Conservation (phyloP, 2,329 filamentous ascomycete genomes). For the Corynespora cassiicola region DNA sequence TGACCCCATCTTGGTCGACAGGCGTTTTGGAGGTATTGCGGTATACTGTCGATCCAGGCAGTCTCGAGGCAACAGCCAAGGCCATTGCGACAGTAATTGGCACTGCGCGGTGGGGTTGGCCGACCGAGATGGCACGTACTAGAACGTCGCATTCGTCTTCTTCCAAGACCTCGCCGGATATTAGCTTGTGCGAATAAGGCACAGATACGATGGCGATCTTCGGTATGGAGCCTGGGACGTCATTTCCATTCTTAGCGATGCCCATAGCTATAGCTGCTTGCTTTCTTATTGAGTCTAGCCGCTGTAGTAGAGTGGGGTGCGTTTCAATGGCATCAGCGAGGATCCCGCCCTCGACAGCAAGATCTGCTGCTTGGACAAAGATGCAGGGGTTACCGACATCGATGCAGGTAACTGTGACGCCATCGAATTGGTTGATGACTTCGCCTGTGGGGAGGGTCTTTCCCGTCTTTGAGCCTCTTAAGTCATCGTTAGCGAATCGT, state of each 20-base stretch:
- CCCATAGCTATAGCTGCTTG: constrained; percentile 60
- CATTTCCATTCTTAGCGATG: constrained; percentile 50
- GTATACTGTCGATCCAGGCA: constrained; percentile 25
- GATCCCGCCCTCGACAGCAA: constrained; percentile 55
- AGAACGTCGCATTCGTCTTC: constrained; percentile 33
- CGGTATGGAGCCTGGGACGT: constrained; percentile 61
- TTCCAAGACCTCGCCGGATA: constrained; percentile 36
- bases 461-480: constrained; percentile 69
- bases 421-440: constrained; percentile 49
- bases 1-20: constrained; percentile 23
- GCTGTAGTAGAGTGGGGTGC: constrained; percentile 53
- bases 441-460: constrained; percentile 67
- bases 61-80: constrained; percentile 37
- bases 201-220: constrained; percentile 63
- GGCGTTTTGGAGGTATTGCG: constrained; percentile 10
- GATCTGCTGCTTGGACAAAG: constrained; percentile 60
- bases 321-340: constrained; percentile 59
- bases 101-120: constrained; percentile 45
- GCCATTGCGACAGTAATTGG: constrained; percentile 45
- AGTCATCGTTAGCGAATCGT: constrained; percentile 49
- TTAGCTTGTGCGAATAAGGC: constrained; percentile 34
- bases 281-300: constrained; percentile 62
- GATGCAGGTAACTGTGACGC: constrained; percentile 59
- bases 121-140: constrained; percentile 44
- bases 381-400: constrained; percentile 69